Evolutionary conservation across 176 grass and related monocot species (phyloP).

Genomic region (Saccharum officinarum): DNA sequence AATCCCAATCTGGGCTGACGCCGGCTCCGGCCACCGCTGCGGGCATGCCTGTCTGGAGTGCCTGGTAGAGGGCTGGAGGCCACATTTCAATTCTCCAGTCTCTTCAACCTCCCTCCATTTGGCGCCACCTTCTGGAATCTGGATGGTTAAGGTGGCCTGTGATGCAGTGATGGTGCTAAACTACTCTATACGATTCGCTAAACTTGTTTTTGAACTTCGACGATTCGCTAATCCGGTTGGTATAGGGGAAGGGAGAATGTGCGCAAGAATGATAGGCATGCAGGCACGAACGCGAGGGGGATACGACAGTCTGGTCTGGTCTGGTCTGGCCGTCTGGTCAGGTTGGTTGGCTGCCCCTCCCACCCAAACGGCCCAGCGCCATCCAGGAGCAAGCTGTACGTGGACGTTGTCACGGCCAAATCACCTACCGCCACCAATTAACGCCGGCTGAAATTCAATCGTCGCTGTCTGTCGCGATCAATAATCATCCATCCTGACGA

Average conservation of each 20-base stretch:
- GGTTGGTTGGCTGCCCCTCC: conserved; percentile 18
- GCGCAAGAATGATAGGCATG: background rate
- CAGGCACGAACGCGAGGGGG: background rate
- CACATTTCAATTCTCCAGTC: too few species aligned
- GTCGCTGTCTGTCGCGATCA: conserved; percentile 27
- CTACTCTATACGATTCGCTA: background rate
- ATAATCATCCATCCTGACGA: background rate
- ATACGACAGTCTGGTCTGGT: conserved; percentile 5
- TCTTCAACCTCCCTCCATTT: background rate
- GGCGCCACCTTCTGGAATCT: background rate
- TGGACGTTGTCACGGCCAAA: conserved; percentile 16
- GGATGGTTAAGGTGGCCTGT: background rate
- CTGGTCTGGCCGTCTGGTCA: conserved; percentile 29
- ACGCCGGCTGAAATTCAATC: background rate
- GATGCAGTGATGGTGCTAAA: background rate
- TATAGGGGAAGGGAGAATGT: background rate
- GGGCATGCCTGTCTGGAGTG: too few species aligned
- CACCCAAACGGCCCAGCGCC: background rate
- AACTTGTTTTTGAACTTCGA: background rate
- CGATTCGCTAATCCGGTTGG: background rate
- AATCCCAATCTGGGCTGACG: too few species aligned
- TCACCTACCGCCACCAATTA: background rate
- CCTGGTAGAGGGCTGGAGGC: too few species aligned
- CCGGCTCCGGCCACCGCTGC: too few species aligned
- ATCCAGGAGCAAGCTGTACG: conserved; percentile 39